These are phyloP conservation scores for Diaporthe amygdali DNA, from an alignment of 2,329 filamentous ascomycete species.

Conservation along the genomic window DNA sequence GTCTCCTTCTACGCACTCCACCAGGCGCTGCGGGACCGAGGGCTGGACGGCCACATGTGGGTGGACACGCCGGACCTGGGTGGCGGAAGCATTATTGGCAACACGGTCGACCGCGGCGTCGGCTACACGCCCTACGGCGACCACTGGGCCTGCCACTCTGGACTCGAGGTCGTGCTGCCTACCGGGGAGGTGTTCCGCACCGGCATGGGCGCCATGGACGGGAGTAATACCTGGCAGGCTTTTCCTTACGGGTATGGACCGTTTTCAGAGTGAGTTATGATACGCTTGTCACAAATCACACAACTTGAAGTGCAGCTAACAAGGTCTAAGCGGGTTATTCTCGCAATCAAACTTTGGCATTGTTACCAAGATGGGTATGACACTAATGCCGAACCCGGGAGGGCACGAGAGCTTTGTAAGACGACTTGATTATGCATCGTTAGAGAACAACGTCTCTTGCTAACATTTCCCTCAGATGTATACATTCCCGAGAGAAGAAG, in stretches of 20 bases:
- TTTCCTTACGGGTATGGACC: slow-evolving; percentile 49
- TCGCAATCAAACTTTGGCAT: slow-evolving; percentile 56
- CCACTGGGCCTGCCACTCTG: slow-evolving; percentile 46
- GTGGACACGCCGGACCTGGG: slow-evolving; percentile 48
- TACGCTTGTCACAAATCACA: too few relatives aligned
- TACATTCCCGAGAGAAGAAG: slow-evolving; percentile 53
- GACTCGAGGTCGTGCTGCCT: slow-evolving; percentile 49
- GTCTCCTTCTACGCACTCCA: slow-evolving; percentile 46
- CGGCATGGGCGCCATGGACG: slow-evolving; percentile 43
- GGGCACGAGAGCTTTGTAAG: slow-evolving; percentile 48
- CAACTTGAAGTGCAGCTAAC: background rate
- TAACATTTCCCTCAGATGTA: slow-evolving; percentile 42
- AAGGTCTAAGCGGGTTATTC: slow-evolving; percentile 46
- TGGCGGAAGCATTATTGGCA: slow-evolving; percentile 51
- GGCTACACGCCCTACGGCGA: slow-evolving; percentile 53
- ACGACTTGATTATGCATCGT: background rate
- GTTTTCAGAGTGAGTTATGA: slow-evolving; percentile 31
- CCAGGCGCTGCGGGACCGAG: slow-evolving; percentile 40
- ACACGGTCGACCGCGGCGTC: slow-evolving; percentile 49
- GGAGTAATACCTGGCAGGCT: slow-evolving; percentile 46
- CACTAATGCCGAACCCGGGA: slow-evolving; percentile 57
- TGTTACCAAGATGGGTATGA: slow-evolving; percentile 58
- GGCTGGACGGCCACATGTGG: slow-evolving; percentile 44
- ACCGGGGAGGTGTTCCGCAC: slow-evolving; percentile 48
- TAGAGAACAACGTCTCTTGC: background rate